Evolutionary conservation across 2,329 filamentous ascomycete genomes (phyloP).

Genomic region (Colletotrichum musicola): DNA sequence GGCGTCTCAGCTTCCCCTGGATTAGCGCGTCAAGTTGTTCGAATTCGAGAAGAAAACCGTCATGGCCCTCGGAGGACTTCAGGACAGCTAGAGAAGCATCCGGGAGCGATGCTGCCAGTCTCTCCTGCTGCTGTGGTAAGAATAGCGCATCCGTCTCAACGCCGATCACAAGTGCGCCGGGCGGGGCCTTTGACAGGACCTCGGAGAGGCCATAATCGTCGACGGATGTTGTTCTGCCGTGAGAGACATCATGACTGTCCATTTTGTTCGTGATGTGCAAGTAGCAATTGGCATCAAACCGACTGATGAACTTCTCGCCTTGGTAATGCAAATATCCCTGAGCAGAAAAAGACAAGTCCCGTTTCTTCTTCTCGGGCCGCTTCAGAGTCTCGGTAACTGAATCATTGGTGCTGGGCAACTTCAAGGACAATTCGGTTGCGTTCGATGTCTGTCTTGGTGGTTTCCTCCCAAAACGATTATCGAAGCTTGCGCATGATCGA

Average conservation of each 20-base stretch:
- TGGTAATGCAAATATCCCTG: slow-evolving; percentile 54
- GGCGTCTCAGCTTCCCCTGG: slow-evolving; percentile 36
- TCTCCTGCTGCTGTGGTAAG: slow-evolving; percentile 47
- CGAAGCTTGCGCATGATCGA: slow-evolving; percentile 50
- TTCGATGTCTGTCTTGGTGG: slow-evolving; percentile 64
- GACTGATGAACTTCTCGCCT: slow-evolving; percentile 51
- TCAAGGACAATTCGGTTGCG: slow-evolving; percentile 42
- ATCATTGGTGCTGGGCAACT: slow-evolving; percentile 57
- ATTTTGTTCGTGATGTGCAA: slow-evolving; percentile 53
- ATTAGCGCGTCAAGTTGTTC: slow-evolving; percentile 47
- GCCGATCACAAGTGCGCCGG: slow-evolving; percentile 49
- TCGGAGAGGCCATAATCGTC: slow-evolving; percentile 43
- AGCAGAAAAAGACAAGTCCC: slow-evolving; percentile 47
- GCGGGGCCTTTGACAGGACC: slow-evolving; percentile 43
- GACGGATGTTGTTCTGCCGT: slow-evolving; percentile 52
- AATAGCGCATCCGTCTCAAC: slow-evolving; percentile 52
- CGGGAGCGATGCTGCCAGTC: slow-evolving; percentile 47
- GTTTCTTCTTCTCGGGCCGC: neutral
- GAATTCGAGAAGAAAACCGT: slow-evolving; percentile 53
- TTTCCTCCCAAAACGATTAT: slow-evolving; percentile 55
- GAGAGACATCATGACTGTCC: slow-evolving; percentile 52
- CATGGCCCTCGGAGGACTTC: slow-evolving; percentile 49
- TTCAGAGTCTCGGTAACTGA: neutral
- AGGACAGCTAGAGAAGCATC: slow-evolving; percentile 45
- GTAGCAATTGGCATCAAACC: slow-evolving; percentile 56